Evolutionary conservation across 345 rosid genomes (phyloP), one percentile per base, ranked within the genome.

Genomic region (Euphorbia lathyris): DNA sequence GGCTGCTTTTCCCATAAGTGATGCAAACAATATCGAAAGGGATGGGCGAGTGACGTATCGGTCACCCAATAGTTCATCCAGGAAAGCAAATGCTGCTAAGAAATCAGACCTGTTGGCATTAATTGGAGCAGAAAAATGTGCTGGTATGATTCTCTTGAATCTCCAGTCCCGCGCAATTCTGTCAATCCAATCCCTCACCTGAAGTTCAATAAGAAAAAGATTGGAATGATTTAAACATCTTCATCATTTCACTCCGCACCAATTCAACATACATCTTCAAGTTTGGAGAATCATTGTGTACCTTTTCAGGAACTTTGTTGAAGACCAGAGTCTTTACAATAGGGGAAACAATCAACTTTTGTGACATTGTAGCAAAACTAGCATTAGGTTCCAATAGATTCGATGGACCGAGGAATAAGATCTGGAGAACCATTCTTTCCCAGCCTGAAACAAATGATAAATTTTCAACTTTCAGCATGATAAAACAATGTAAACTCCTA

Each of bases 361-460:
- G 89, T 0, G 98, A 94, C 96, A 90, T 94, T 77, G 87, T 95
- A 36, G 92, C 88, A 51, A 94, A 94, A 85, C 92, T 94, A 60
- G 93, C 87, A 20, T 91, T 91, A 29, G 98, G 98, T 77, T 94
- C 98, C 79, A 94, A 79, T 71, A 94, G 90, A 82, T 94, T 90
- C 19, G 97, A 88, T 0, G 97, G 98, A 42, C 98, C 97, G 9
- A 94, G 97, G 76, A 94, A 94, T 78, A 91, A 73, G 48, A 94
- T 94, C 68, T 94, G 97, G 32, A 94, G 86, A 67, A 95, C 99
- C 97, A 91, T 91, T 85, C 99, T 88, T 79, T 95, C 99, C 99
- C 99, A 95, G 7, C 99, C 97, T 95, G 85, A 82, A 84, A 27
- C 34, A 70, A 62, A 14, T 74, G 72, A 25, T 38, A 47, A 19